Conservation (phyloP, 352 stramenopile genomes). For the Saprolegnia parasitica region DNA sequence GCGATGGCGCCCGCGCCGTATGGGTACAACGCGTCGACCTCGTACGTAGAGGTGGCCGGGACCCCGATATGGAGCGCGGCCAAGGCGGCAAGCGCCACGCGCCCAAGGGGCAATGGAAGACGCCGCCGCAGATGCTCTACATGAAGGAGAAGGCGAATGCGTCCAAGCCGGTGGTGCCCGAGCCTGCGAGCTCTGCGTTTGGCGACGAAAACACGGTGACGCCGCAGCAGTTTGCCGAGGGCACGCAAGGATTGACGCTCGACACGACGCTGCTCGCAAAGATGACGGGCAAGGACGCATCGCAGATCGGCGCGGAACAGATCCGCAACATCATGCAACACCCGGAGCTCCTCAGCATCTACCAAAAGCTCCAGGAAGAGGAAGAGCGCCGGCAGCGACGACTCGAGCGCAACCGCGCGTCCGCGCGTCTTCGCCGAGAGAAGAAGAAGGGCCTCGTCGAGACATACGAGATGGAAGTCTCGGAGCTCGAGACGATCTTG, state of each 20-base stretch:
- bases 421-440: slow-evolving; percentile 69
- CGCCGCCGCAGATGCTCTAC: slow-evolving; percentile 53
- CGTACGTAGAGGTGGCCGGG: background rate
- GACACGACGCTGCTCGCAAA: slow-evolving; percentile 71
- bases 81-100: slow-evolving; percentile 41
- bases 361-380: slow-evolving; percentile 85
- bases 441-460: slow-evolving; percentile 88
- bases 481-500: slow-evolving; percentile 81
- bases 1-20: background rate
- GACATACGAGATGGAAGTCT: slow-evolving; percentile 79
- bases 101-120: slow-evolving; percentile 58
- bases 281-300: slow-evolving; percentile 74
- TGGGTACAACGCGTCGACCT: slow-evolving; percentile 10
- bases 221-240: slow-evolving; percentile 73
- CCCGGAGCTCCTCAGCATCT: slow-evolving; percentile 78
- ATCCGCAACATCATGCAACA: slow-evolving; percentile 87
- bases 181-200: background rate
- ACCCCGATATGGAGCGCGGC: background rate
- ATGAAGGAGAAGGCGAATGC: slow-evolving; percentile 33
- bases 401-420: slow-evolving; percentile 75
- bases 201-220: slow-evolving; percentile 49
- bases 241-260: slow-evolving; percentile 69
- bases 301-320: slow-evolving; percentile 71
- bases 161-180: background rate
- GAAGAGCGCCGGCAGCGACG: slow-evolving; percentile 69